phyloP scores from a whole-genome alignment of 2,329 filamentous ascomycete species.

The Colletotrichum chlorophyti region DNA sequence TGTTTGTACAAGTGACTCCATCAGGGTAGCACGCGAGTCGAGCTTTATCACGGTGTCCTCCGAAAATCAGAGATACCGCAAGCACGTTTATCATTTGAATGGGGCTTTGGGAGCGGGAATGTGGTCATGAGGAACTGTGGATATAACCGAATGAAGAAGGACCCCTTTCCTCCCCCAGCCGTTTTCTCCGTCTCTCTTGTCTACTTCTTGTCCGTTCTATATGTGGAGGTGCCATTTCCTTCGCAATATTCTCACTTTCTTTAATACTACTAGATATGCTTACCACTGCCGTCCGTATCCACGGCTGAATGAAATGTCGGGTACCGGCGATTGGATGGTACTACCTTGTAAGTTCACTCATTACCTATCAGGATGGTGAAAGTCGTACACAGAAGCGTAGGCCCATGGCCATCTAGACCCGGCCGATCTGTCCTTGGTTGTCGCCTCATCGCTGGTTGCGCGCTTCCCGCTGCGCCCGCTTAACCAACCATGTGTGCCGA shows the following conservation, averaged over 20 bases:
- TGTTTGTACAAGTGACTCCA: no score
- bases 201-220: no score
- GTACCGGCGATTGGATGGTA: not conserved
- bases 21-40: no score
- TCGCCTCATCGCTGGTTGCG: constrained; percentile 3
- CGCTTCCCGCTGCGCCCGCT: constrained; percentile 14
- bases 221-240: no score
- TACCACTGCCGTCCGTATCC: not conserved
- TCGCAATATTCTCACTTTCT: no score
- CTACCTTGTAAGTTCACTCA: no score
- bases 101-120: no score
- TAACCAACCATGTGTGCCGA: not conserved
- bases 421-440: constrained; percentile 1
- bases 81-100: no score
- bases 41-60: not conserved
- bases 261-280: constrained; percentile 1
- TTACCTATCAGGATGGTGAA: no score
- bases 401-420: constrained; percentile 12
- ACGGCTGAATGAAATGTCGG: not conserved
- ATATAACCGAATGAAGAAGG: constrained; percentile 5
- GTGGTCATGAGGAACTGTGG: not conserved
- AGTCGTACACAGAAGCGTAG: no score
- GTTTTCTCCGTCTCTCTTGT: no score
- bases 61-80: not conserved
- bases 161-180: not conserved